Evolutionary conservation across 768 basidiomycete species (phyloP).

Genomic region (Termitomyces bulborhizus): DNA sequence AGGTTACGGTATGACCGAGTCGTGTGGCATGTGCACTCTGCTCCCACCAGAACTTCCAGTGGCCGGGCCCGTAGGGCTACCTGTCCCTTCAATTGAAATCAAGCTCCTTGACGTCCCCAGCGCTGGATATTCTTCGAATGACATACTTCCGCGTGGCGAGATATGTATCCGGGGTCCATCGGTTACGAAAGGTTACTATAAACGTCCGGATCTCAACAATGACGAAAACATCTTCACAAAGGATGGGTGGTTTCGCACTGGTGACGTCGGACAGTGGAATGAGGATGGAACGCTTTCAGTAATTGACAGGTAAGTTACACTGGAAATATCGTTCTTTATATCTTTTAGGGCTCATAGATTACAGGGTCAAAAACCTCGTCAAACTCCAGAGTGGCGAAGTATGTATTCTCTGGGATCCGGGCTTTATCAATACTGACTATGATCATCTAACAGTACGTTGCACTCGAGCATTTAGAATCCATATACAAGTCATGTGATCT

Average conservation of each 20-base stretch:
- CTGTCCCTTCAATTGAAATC: conserved; percentile 83
- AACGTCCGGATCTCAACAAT: conserved; percentile 81
- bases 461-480: conserved; percentile 85
- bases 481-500: conserved; percentile 79
- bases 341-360: neutral
- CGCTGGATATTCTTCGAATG: conserved; percentile 75
- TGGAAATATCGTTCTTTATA: neutral
- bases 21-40: conserved; percentile 84
- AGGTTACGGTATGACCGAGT: conserved; percentile 97
- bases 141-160: conserved; percentile 75
- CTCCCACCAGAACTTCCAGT: conserved; percentile 78
- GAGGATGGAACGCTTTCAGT: conserved; percentile 81
- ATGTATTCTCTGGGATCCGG: neutral
- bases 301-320: conserved; percentile 68
- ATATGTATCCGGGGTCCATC: conserved; percentile 84
- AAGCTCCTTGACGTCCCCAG: conserved; percentile 80
- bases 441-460: conserved; percentile 62
- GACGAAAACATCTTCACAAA: conserved; percentile 80
- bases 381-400: conserved; percentile 18
- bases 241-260: conserved; percentile 93
- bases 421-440: neutral
- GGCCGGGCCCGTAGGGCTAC: conserved; percentile 74
- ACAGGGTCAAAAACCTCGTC: conserved; percentile 13
- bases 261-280: conserved; percentile 95
- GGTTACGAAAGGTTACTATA: conserved; percentile 87